Conservation (phyloP, 2,329 filamentous ascomycete genomes). For the Hymenoscyphus repandus region DNA sequence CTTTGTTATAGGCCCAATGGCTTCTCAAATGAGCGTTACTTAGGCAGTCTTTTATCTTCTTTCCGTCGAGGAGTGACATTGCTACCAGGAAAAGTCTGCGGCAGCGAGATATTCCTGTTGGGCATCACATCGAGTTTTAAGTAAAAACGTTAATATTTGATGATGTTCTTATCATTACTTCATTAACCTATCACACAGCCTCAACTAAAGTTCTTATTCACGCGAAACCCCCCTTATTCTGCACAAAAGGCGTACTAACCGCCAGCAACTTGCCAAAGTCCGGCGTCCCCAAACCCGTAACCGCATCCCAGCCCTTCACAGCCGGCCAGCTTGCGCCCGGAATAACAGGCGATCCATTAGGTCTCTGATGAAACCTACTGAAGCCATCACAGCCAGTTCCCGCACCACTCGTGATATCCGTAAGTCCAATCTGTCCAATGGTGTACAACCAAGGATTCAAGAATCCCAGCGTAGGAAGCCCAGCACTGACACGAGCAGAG, state of each 20-base stretch:
- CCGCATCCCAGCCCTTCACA: constrained; percentile 39
- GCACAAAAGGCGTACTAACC: constrained; percentile 14
- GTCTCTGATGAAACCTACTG: constrained; percentile 7
- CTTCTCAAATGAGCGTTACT: too few species aligned
- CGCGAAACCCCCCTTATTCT: constrained; percentile 11
- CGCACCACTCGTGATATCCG: constrained; percentile 36
- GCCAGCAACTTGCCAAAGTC: constrained; percentile 23
- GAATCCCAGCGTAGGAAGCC: constrained; percentile 43
- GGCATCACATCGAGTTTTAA: too few species aligned
- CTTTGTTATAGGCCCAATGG: too few species aligned
- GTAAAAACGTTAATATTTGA: too few species aligned
- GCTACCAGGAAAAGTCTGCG: too few species aligned
- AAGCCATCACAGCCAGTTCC: constrained; percentile 31
- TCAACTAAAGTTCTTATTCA: not conserved
- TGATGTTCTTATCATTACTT: not conserved
- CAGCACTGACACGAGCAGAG: constrained; percentile 35
- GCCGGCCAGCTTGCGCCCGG: constrained; percentile 36
- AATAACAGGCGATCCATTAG: constrained; percentile 22
- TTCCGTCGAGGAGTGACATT: too few species aligned
- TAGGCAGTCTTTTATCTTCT: too few species aligned
- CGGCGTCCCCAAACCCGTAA: constrained; percentile 39
- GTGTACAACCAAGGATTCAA: constrained; percentile 56
- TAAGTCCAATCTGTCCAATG: constrained; percentile 40
- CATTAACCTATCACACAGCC: not conserved
- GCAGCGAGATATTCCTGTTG: too few species aligned